phyloP scores from a whole-genome alignment of 148 eudicot genomes.

The Camellia japonica region DNA sequence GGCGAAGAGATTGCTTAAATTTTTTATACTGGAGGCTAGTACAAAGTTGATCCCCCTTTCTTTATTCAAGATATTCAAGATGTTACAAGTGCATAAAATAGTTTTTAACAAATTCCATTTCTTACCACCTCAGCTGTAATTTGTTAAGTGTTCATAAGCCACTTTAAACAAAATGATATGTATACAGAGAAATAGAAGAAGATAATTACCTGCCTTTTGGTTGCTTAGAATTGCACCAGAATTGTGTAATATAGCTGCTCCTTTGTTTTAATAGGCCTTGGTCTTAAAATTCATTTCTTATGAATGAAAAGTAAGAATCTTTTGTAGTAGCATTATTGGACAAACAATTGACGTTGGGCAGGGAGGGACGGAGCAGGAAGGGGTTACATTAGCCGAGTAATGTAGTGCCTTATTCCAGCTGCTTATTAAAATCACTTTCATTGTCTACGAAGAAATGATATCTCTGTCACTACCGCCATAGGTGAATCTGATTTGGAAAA shows the following conservation, averaged over 20 bases:
- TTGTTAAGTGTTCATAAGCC: background rate
- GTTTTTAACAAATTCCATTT: background rate
- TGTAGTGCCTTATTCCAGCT: background rate
- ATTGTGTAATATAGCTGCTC: background rate
- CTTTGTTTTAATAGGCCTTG: background rate
- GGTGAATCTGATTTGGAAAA: background rate
- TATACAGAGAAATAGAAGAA: background rate
- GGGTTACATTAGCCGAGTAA: background rate
- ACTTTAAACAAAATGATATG: background rate
- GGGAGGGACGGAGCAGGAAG: background rate
- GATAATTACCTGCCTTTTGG: background rate
- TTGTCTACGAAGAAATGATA: background rate
- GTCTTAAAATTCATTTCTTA: background rate
- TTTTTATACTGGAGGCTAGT: background rate
- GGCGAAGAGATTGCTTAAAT: background rate
- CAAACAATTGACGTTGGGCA: background rate
- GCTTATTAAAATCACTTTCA: background rate
- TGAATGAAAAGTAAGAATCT: background rate
- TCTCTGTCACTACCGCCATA: background rate
- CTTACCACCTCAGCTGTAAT: background rate
- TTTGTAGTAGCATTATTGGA: background rate
- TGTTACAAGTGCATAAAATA: too few species aligned
- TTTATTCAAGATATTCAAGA: too few species aligned
- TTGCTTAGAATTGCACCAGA: background rate
- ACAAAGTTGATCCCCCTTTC: background rate